Percentiles rank a stretch among this genome's conserved stretches.
Evolutionary conservation across 106 monocot genomes (phyloP).

Genomic region (Allium cepa): DNA sequence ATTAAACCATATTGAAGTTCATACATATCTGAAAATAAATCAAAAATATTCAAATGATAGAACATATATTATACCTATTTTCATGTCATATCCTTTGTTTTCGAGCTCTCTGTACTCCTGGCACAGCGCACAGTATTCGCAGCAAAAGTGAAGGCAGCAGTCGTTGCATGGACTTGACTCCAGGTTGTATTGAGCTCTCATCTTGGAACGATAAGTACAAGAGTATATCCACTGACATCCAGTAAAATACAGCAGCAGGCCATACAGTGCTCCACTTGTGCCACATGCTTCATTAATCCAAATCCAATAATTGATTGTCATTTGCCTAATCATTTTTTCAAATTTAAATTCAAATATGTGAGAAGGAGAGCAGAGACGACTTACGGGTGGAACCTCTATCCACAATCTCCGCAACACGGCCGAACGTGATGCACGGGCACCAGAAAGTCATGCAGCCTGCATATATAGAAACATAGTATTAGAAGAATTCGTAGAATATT

Average conservation of each 20-base stretch:
- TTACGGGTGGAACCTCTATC: no score
- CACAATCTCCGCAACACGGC: no score
- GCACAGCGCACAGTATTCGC: conserved; percentile 38
- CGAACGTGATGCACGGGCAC: no score
- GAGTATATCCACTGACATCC: conserved; percentile 28
- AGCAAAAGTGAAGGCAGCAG: conserved; percentile 28
- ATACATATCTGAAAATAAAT: no score
- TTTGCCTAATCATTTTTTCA: no score
- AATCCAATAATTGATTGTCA: no score
- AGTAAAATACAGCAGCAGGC: conserved; percentile 1
- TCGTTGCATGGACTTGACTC: conserved; percentile 27
- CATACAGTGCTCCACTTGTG: conserved; percentile 29
- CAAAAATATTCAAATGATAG: neutral
- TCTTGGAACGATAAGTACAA: conserved; percentile 15
- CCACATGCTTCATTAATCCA: conserved; percentile 23
- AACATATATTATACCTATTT: conserved; percentile 10
- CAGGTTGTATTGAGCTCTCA: conserved; percentile 20
- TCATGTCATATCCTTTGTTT: conserved; percentile 33
- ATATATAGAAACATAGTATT: no score
- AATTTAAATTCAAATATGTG: no score
- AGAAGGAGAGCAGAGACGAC: no score
- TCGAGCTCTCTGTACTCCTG: conserved; percentile 41
- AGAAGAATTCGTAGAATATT: no score
- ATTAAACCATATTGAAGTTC: no score
- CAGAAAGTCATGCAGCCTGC: no score